A percentile compares a stretch with the other conserved stretches of the same genome.
Conservation (phyloP, 345 rosid genomes). For the Boechera retrofracta region DNA sequence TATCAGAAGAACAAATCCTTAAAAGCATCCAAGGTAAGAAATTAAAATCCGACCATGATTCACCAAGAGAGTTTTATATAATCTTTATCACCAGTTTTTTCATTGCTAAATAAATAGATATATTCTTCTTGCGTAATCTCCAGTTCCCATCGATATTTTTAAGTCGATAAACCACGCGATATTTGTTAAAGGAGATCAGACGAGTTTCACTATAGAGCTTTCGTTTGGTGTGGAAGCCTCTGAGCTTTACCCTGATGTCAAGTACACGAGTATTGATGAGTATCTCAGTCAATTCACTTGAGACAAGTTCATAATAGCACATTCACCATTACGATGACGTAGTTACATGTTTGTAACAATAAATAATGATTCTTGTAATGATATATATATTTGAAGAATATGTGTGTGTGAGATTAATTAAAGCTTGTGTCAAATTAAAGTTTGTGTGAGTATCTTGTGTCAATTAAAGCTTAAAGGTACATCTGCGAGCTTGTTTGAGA, state of each 20-base stretch:
- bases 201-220: conserved; percentile 60
- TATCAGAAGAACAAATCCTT: conserved; percentile 57
- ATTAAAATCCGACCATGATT: background rate
- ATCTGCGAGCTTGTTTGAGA: too few relatives aligned
- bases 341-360: background rate
- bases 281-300: conserved; percentile 55
- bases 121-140: conserved; percentile 48
- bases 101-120: background rate
- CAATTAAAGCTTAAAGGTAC: too few relatives aligned
- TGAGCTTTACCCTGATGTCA: conserved; percentile 73
- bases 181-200: conserved; percentile 63
- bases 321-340: background rate
- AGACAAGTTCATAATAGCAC: background rate
- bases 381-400: too few relatives aligned
- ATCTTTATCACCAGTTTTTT: too few relatives aligned
- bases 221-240: conserved; percentile 77
- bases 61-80: background rate
- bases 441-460: too few relatives aligned
- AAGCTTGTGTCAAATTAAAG: too few relatives aligned
- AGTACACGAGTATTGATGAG: conserved; percentile 72
- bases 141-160: conserved; percentile 48
- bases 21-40: conserved; percentile 53
- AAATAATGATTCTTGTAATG: background rate
- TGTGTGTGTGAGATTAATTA: too few relatives aligned
- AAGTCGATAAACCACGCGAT: conserved; percentile 55